Percentiles rank a stretch among this genome's conserved stretches.
Evolutionary conservation across 148 eudicot species (phyloP).

Genomic region (Bassia scoparia): DNA sequence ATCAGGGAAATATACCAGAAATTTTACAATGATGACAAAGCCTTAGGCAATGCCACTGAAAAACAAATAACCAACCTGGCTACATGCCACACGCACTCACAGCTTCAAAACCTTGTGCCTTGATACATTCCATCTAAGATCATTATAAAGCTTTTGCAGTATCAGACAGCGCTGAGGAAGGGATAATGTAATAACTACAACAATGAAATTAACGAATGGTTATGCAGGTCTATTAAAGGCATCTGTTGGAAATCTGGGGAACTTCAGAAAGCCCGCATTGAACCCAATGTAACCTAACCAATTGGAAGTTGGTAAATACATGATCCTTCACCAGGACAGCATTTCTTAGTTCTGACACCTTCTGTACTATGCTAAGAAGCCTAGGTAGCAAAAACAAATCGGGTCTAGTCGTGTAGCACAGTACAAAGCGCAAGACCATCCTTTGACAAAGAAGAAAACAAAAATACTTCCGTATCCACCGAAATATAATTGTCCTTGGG

Average conservation of each 20-base stretch:
- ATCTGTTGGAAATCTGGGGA: no score
- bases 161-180: conserved; percentile 85
- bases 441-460: no score
- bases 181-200: conserved; percentile 88
- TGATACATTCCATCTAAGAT: conserved; percentile 95
- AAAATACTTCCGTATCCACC: no score
- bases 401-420: no score
- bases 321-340: not conserved
- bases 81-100: conserved; percentile 98
- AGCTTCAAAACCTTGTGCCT: conserved; percentile 98
- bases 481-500: no score
- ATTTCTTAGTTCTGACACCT: no score
- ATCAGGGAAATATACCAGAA: conserved; percentile 1
- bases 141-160: conserved; percentile 94
- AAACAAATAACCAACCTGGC: conserved; percentile 55
- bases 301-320: not conserved
- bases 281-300: not conserved
- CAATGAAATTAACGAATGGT: not conserved
- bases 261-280: no score
- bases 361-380: not conserved
- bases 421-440: not conserved
- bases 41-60: not conserved
- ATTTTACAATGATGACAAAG: conserved; percentile 4
- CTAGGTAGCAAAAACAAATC: no score
- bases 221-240: not conserved